phyloP scores from a whole-genome alignment of 1,284 basidiomycete genomes.

The Coriolopsis trogii region DNA sequence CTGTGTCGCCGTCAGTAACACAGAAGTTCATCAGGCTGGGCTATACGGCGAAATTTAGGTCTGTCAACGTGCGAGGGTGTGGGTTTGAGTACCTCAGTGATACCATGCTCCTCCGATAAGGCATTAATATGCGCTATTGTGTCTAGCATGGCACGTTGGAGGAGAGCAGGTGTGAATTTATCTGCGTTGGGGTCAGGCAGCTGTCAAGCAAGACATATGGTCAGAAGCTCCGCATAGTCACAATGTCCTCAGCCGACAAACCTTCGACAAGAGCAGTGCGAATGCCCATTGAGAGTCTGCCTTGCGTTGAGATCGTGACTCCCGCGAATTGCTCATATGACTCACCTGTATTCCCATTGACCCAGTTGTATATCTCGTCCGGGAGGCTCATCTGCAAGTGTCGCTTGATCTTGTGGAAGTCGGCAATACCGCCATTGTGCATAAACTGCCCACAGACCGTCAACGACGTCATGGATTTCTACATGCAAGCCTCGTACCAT shows the following conservation, averaged over 20 bases:
- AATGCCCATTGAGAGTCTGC: slow-evolving; percentile 96
- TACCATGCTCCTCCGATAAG: slow-evolving; percentile 73
- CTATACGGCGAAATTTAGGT: slow-evolving; percentile 40
- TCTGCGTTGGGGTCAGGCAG: slow-evolving; percentile 79
- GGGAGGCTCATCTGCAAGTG: slow-evolving; percentile 73
- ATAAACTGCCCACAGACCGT: slow-evolving; percentile 68
- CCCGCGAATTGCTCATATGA: neutral
- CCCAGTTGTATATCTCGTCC: slow-evolving; percentile 84
- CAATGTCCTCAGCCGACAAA: slow-evolving; percentile 30
- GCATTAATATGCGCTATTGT: slow-evolving; percentile 82
- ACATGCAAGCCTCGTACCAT: slow-evolving; percentile 60
- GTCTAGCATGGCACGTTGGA: slow-evolving; percentile 84
- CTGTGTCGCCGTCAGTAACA: slow-evolving; percentile 91
- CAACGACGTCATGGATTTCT: neutral
- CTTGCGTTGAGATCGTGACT: neutral
- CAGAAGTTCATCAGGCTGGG: slow-evolving; percentile 97
- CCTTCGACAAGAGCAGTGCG: slow-evolving; percentile 87
- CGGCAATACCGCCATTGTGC: slow-evolving; percentile 91
- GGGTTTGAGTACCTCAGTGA: slow-evolving; percentile 65
- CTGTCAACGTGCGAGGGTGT: slow-evolving; percentile 1
- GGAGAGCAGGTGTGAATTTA: slow-evolving; percentile 61
- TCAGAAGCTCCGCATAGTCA: neutral
- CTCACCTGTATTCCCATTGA: slow-evolving; percentile 88
- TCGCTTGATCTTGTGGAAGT: slow-evolving; percentile 83
- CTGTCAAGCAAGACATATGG: slow-evolving; percentile 43